Evolutionary conservation across 108 stramenopile genomes (phyloP), one percentile per base, ranked within the genome.

Genomic region (Skeletonema grethae): DNA sequence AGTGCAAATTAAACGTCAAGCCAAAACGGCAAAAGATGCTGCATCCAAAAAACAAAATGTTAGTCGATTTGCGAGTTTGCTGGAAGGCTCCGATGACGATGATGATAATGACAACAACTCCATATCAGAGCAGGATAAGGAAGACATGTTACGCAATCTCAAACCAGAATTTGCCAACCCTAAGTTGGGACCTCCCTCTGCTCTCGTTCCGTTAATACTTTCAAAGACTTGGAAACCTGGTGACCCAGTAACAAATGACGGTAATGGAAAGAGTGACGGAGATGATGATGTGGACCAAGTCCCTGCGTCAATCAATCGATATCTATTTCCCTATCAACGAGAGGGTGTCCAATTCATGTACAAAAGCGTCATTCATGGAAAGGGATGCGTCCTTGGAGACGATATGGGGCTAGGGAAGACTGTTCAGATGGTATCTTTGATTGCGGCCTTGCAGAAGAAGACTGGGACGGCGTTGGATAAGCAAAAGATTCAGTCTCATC

Each of bases 251-350:
- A 22, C 57, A 16, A 66, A 86, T 15, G 79, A 85, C 1, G 46
- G 77, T 25, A 63, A 73, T 15, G 39, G 82, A 18, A 45, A 38
- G 66, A 28, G 75, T 8, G 75, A 73, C 34, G 36, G 45, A 55
- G 57, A 81, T 63, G 65, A 73, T 56, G 70, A 58, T 35, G 69
- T 43, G 9, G 63, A 50, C 7, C 72, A 79, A 58, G 88, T 96
- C 7, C 95, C 95, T 24, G 92, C 90, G 22, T 83, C 91, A 20
- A 87, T 96, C 50, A 89, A 86, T 70, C 84, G 92, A 25, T 96
- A 94, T 69, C 74, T 96, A 28, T 64, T 82, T 28, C 79, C 70
- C 1, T 96, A 86, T 82, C 95, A 96, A 56, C 76, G 85, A 46
- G 83, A 75, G 43, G 95, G 95, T 0, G 75, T 96, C 46, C 69